phyloP scores from a whole-genome alignment of 805 yeast species.

The Suhomyces kilbournensis region DNA sequence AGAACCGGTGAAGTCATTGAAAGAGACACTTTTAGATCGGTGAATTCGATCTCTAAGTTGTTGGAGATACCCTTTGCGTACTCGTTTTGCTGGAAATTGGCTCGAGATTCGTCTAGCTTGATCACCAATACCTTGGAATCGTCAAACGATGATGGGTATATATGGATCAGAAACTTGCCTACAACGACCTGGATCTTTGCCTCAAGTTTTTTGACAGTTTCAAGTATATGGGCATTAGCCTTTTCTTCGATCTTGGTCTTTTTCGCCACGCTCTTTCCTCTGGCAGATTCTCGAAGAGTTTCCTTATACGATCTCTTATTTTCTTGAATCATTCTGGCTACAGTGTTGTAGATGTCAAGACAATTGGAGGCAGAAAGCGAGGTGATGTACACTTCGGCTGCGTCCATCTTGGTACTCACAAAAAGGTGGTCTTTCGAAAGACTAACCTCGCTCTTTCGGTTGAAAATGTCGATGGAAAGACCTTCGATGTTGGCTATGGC shows the following conservation, averaged over 20 bases:
- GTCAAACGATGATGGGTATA: conserved; percentile 78
- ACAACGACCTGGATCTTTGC: conserved; percentile 66
- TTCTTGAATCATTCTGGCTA: conserved; percentile 70
- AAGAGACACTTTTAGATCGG: conserved; percentile 64
- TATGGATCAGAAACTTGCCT: conserved; percentile 54
- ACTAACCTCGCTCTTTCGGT: conserved; percentile 55
- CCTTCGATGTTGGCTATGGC: conserved; percentile 54
- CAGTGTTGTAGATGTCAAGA: conserved; percentile 70
- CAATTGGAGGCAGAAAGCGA: conserved; percentile 83
- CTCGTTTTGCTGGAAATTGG: conserved; percentile 49
- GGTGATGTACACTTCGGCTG: conserved; percentile 64
- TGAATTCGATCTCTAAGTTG: conserved; percentile 56
- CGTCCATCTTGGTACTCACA: conserved; percentile 47
- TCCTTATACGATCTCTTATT: conserved; percentile 70
- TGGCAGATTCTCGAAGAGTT: conserved; percentile 60
- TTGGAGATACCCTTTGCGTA: conserved; percentile 48
- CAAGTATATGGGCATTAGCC: conserved; percentile 17
- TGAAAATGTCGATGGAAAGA: conserved; percentile 57
- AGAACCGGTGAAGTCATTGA: conserved; percentile 54
- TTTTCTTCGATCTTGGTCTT: neutral
- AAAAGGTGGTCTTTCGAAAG: conserved; percentile 58
- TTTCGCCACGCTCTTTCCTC: conserved; percentile 8
- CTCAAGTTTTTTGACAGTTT: conserved; percentile 46
- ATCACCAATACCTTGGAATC: conserved; percentile 75
- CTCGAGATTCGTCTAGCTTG: conserved; percentile 53